Evolutionary conservation across 2,329 filamentous ascomycete genomes (phyloP).

Genomic region (Penicillium sp.): DNA sequence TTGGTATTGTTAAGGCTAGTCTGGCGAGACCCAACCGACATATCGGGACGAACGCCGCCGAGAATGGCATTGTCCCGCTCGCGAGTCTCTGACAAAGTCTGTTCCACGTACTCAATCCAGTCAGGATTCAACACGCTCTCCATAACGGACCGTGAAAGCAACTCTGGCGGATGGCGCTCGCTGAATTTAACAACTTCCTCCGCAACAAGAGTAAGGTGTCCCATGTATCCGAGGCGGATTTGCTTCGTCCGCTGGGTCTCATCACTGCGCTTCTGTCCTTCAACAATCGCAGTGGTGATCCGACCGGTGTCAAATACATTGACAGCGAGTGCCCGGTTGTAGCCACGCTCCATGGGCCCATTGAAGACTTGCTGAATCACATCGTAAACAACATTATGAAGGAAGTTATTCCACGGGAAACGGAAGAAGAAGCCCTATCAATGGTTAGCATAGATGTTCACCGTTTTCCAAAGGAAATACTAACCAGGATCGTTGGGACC

Average conservation of each 20-base stretch:
- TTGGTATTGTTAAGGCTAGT: constrained; percentile 63
- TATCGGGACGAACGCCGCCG: constrained; percentile 88
- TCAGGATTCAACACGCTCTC: constrained; percentile 85
- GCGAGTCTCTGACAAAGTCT: constrained; percentile 85
- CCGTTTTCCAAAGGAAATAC: constrained; percentile 32
- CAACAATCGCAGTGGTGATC: constrained; percentile 86
- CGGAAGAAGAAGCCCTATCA: constrained; percentile 90
- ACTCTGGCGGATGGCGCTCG: constrained; percentile 84
- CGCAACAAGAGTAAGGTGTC: constrained; percentile 91
- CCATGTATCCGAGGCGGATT: constrained; percentile 97
- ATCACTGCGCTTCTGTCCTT: constrained; percentile 84
- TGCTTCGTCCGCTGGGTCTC: constrained; percentile 78
- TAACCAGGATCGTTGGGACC: constrained; percentile 90
- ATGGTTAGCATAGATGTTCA: constrained; percentile 7
- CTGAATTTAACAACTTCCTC: constrained; percentile 99
- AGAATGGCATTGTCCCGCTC: constrained; percentile 98
- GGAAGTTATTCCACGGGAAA: constrained; percentile 99
- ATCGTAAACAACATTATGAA: constrained; percentile 98
- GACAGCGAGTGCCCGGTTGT: constrained; percentile 83
- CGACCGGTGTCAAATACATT: constrained; percentile 90
- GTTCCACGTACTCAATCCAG: constrained; percentile 94
- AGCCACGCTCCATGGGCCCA: constrained; percentile 93
- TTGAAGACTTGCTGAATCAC: constrained; percentile 99
- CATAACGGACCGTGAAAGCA: constrained; percentile 78
- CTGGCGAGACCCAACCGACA: constrained; percentile 75